Percentiles rank a stretch among this genome's conserved stretches.
These are phyloP conservation scores for Begonia peltatifolia DNA, from an alignment of 306 rosid genomes.

Conservation along the genomic window DNA sequence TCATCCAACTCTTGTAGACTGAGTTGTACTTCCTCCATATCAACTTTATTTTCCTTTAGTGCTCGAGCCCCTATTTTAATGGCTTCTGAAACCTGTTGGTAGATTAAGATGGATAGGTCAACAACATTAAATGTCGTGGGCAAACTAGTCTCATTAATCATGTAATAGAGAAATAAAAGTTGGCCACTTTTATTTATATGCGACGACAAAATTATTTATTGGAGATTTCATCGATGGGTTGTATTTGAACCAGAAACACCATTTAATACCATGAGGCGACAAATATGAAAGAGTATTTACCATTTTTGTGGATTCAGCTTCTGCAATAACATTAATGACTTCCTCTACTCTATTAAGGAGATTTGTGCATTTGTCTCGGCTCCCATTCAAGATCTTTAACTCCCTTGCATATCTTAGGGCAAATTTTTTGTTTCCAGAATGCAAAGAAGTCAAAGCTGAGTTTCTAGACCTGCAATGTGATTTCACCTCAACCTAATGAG, in stretches of 20 bases:
- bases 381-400: slow-evolving; percentile 41
- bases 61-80: slow-evolving; percentile 72
- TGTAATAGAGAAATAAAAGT: too few relatives aligned
- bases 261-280: too few relatives aligned
- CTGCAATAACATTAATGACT: slow-evolving; percentile 44
- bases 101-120: too few relatives aligned
- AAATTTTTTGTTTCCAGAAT: slow-evolving; percentile 55
- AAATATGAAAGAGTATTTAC: slow-evolving; percentile 12
- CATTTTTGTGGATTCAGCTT: slow-evolving; percentile 78
- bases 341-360: slow-evolving; percentile 82
- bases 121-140: too few relatives aligned
- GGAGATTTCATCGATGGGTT: too few relatives aligned
- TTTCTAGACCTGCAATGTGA: slow-evolving; percentile 44
- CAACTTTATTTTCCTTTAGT: slow-evolving; percentile 55
- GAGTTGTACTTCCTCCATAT: slow-evolving; percentile 54
- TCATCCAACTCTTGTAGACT: slow-evolving; percentile 65
- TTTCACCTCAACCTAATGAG: too few relatives aligned
- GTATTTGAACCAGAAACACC: too few relatives aligned
- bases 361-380: slow-evolving; percentile 59
- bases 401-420: slow-evolving; percentile 80
- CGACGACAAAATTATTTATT: too few relatives aligned
- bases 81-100: slow-evolving; percentile 62
- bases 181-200: background rate
- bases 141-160: too few relatives aligned
- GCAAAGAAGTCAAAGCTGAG: slow-evolving; percentile 57